Conservation (phyloP, 2,329 filamentous ascomycete genomes). For the Macrophomina phaseolina region DNA sequence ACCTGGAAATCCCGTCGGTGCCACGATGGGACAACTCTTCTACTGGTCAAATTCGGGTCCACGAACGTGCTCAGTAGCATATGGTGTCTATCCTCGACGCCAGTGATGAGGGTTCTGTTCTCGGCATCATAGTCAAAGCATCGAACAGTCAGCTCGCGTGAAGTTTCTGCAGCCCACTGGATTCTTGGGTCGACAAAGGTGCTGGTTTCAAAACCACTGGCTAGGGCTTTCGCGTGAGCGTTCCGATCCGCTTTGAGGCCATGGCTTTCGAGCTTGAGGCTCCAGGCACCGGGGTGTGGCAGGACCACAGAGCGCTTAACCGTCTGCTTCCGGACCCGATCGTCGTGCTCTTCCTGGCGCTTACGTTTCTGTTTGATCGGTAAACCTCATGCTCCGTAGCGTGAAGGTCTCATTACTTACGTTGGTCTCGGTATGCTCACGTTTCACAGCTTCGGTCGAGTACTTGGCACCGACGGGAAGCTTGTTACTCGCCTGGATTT, state of each 20-base stretch:
- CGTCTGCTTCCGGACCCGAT: not conserved
- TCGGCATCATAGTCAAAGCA: slow-evolving; percentile 26
- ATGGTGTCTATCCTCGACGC: slow-evolving; percentile 1
- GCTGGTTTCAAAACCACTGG: slow-evolving; percentile 7
- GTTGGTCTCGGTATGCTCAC: slow-evolving; percentile 31
- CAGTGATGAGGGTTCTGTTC: slow-evolving; percentile 17
- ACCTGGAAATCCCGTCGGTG: slow-evolving; percentile 7
- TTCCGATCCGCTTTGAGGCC: slow-evolving; percentile 16
- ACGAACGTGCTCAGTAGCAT: slow-evolving; percentile 23
- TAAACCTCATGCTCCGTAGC: not conserved
- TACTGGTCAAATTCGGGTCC: slow-evolving; percentile 11
- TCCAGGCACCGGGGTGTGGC: slow-evolving; percentile 17
- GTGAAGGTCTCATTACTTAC: not conserved
- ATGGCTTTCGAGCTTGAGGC: slow-evolving; percentile 10
- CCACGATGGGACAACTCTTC: slow-evolving; percentile 14
- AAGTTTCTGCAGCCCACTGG: slow-evolving; percentile 4
- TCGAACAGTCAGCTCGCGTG: not conserved
- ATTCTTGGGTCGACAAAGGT: slow-evolving; percentile 9
- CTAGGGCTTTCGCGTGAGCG: slow-evolving; percentile 22
- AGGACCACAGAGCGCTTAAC: slow-evolving; percentile 20
- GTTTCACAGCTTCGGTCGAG: slow-evolving; percentile 46
- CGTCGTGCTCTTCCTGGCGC: slow-evolving; percentile 13
- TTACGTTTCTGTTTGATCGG: slow-evolving; percentile 20
- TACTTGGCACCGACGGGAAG: slow-evolving; percentile 46
- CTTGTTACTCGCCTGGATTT: slow-evolving; percentile 48